These are phyloP conservation scores for Lentinula lateritia DNA, from an alignment of 768 basidiomycete species.

Conservation along the genomic window DNA sequence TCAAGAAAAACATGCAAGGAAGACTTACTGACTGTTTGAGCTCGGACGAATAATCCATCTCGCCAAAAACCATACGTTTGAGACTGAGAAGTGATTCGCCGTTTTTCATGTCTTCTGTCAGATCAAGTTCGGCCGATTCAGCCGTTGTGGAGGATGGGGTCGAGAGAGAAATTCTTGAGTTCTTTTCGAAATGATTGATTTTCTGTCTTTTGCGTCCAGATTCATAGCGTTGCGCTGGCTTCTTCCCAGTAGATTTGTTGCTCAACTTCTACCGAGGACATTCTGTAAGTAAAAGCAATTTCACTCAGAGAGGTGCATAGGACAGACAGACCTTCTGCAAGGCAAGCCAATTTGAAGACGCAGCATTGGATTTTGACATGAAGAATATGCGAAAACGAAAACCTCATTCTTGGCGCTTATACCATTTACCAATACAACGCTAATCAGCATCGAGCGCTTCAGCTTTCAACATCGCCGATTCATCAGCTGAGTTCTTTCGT, in stretches of 20 bases:
- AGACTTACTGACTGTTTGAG: slow-evolving; percentile 39
- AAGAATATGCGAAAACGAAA: neutral
- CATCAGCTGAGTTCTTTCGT: no score
- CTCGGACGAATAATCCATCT: slow-evolving; percentile 22
- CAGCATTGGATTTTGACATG: slow-evolving; percentile 6
- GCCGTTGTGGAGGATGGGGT: neutral
- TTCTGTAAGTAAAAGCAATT: neutral
- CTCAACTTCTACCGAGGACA: neutral
- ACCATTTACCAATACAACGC: no score
- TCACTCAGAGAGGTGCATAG: neutral
- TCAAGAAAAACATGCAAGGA: neutral
- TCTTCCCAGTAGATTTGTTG: neutral
- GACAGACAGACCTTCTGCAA: slow-evolving; percentile 41
- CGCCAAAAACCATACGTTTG: slow-evolving; percentile 49
- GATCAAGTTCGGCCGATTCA: neutral
- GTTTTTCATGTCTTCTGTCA: slow-evolving; percentile 26
- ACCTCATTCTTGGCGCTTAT: no score
- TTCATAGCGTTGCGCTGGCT: neutral
- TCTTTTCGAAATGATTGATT: neutral
- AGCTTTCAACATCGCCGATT: no score
- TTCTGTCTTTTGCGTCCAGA: neutral
- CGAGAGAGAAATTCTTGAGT: neutral
- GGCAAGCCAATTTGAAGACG: slow-evolving; percentile 59
- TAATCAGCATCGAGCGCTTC: neutral
- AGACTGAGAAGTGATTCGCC: slow-evolving; percentile 43